phyloP scores from a whole-genome alignment of 352 stramenopile species.

The Globisporangium okanoganense region DNA sequence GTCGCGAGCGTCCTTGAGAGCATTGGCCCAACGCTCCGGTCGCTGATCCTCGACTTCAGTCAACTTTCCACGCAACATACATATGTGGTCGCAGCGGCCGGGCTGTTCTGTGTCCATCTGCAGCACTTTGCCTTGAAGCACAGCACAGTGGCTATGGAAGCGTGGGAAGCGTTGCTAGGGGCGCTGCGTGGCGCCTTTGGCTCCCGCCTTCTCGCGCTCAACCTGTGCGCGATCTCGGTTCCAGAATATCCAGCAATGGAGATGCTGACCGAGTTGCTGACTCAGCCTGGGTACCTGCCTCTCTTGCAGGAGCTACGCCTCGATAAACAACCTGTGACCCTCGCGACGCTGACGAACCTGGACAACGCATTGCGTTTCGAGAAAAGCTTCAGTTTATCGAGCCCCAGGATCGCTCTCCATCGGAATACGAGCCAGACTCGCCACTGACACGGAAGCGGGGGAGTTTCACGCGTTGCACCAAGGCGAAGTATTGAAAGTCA shows the following conservation, averaged over 20 bases:
- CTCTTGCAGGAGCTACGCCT: not conserved
- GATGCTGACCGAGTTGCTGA: not conserved
- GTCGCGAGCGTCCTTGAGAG: not conserved
- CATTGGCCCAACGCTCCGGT: not conserved
- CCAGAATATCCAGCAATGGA: not conserved
- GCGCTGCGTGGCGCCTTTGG: not conserved
- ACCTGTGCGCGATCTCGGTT: not conserved
- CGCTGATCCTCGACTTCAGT: not conserved
- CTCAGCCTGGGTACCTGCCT: not conserved
- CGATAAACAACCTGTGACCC: too few species aligned
- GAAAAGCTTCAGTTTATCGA: too few species aligned
- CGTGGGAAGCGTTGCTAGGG: not conserved
- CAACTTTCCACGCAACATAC: not conserved
- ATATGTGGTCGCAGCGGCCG: not conserved
- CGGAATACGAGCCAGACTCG: too few species aligned
- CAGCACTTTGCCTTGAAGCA: not conserved
- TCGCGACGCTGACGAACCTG: too few species aligned
- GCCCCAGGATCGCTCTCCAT: too few species aligned
- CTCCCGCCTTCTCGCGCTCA: not conserved
- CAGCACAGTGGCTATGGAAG: not conserved
- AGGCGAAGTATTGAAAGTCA: too few species aligned
- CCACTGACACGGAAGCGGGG: too few species aligned
- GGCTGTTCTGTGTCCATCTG: not conserved
- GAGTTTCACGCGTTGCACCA: too few species aligned
- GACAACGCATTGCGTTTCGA: too few species aligned